phyloP scores from a whole-genome alignment of 2,329 filamentous ascomycete species.

The Hortaea werneckii region DNA sequence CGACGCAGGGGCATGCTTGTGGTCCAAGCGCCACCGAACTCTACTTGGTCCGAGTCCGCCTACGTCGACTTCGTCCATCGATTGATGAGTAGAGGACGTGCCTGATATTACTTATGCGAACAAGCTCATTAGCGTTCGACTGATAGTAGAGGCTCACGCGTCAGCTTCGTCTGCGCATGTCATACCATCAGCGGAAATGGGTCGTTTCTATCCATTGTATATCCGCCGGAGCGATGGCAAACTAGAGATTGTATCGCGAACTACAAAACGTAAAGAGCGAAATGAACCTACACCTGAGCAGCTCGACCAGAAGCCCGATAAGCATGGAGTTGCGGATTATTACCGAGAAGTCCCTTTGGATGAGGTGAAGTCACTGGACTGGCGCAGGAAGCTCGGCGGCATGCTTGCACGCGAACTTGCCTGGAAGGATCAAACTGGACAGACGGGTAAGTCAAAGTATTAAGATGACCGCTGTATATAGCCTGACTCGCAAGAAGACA shows the following conservation, averaged over 20 bases:
- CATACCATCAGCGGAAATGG: constrained; percentile 21
- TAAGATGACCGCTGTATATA: neutral
- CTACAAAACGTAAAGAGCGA: constrained; percentile 37
- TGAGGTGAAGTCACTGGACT: constrained; percentile 46
- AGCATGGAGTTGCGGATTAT: constrained; percentile 44
- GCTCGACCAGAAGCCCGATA: constrained; percentile 42
- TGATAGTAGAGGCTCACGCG: too few species aligned
- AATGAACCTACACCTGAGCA: constrained; percentile 44
- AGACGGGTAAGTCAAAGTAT: constrained; percentile 4
- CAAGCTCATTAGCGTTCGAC: too few species aligned
- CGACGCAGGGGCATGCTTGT: too few species aligned
- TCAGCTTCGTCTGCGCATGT: too few species aligned
- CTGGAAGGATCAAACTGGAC: constrained; percentile 10
- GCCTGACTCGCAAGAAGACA: constrained; percentile 16
- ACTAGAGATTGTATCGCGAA: constrained; percentile 38
- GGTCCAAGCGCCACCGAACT: too few species aligned
- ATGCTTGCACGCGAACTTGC: constrained; percentile 45
- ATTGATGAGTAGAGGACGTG: too few species aligned
- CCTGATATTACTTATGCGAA: too few species aligned
- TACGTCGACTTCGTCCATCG: too few species aligned
- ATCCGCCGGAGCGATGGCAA: constrained; percentile 40
- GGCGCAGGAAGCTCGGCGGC: constrained; percentile 49
- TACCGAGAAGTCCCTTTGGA: constrained; percentile 42
- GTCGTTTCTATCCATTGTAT: constrained; percentile 39
- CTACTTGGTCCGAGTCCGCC: too few species aligned